Conservation (phyloP, 352 stramenopile genomes). For the Elongisporangium undulatum region DNA sequence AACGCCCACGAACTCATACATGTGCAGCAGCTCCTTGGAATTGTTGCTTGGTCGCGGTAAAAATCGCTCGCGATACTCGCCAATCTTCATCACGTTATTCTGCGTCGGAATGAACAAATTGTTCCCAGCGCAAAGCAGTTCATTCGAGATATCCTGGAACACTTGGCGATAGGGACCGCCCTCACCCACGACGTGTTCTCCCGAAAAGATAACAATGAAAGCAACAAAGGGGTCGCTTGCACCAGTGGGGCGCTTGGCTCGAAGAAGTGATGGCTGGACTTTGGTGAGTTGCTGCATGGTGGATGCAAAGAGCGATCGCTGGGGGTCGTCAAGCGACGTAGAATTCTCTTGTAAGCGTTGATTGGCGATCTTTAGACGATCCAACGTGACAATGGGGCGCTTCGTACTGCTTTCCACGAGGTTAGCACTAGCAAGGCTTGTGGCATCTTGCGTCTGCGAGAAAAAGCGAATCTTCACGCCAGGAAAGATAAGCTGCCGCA, state of each 20-base stretch:
- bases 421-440: conserved; percentile 43
- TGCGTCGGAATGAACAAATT: conserved; percentile 66
- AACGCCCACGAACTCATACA: conserved; percentile 76
- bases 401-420: conserved; percentile 43
- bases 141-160: conserved; percentile 72
- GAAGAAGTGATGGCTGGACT: conserved; percentile 41
- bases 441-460: conserved; percentile 63
- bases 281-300: conserved; percentile 49
- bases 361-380: conserved; percentile 47
- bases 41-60: conserved; percentile 54
- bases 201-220: conserved; percentile 74
- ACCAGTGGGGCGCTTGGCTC: conserved; percentile 66
- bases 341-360: conserved; percentile 15
- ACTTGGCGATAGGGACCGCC: conserved; percentile 74
- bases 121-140: conserved; percentile 42
- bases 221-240: conserved; percentile 78
- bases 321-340: conserved; percentile 32
- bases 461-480: conserved; percentile 76
- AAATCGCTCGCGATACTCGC: conserved; percentile 65
- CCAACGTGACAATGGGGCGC: conserved; percentile 60
- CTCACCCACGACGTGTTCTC: conserved; percentile 79
- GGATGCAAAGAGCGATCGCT: conserved; percentile 64
- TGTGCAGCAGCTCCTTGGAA: conserved; percentile 48
- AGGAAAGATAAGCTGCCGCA: conserved; percentile 68
- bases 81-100: conserved; percentile 67